Base-by-base conservation (phyloP, 23 red algal species). In the Cyanidiococcus yangmingshanensis region DNA sequence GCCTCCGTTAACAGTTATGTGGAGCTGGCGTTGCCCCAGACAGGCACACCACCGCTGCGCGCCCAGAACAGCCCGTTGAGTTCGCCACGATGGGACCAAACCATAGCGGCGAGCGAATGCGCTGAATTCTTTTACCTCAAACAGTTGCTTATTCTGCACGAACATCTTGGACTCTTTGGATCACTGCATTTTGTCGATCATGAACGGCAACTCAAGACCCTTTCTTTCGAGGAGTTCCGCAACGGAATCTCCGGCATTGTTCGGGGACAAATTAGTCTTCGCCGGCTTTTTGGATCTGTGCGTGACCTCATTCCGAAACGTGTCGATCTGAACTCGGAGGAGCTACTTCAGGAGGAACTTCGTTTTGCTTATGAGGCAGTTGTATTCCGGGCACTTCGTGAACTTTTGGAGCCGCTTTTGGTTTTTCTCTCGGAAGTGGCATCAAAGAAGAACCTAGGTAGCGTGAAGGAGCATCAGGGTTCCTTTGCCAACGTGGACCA, bases 101-200 rank as follows among this genome's bases (percentile, higher is more conserved):
- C 7, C 21, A 29, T 12, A 2, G n/a, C 63, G 16, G 32, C 63
- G 16, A 71, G 63, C 27, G 93, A 97, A 26, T 85, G 90, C 79
- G 85, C 93, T 1, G 82, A 89, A 58, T 77, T 90, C 27, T 97
- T 97, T 77, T 79, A 87, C 24, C 75, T 97, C 15, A 89, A 88
- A 85, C 93, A 97, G 67, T 79, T 97, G 38, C 67, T 88, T 24
- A 85, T 91, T 77, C 79, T 90, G 54, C 77, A 87, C 35, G 87
- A 97, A 76, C 87, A 97, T 50, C 90, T 91, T 26, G 77, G 82
- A 12, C 93, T 88, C 2, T 97, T 97, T 59, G 63, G 27, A 12
- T 79, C 87, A 75, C 83, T 91, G 2, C 85, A 97, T 39, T 88
- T 97, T 82, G 84, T 80, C 39, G 90, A 91, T 82, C 86, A 82